Conservation (phyloP, 169 alveolate genomes). For the Eimeria falciformis region DNA sequence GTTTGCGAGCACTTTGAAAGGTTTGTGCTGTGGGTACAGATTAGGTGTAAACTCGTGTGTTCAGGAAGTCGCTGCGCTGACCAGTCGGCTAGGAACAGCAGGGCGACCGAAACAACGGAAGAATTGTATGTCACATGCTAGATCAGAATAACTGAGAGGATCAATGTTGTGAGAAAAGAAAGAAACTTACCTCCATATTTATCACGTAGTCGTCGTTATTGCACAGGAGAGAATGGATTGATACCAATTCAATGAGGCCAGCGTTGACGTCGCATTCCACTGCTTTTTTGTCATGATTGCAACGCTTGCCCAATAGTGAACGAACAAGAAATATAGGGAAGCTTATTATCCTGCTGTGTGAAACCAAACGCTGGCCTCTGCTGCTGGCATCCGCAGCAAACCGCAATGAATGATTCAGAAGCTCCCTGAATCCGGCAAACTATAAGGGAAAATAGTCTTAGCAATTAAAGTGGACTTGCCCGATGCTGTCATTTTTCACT, state of each 20-base stretch:
- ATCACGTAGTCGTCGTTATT: no score
- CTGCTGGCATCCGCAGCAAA: not conserved
- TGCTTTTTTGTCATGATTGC: not conserved
- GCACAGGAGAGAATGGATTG: no score
- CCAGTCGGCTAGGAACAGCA: not conserved
- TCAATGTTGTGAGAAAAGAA: no score
- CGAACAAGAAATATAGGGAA: not conserved
- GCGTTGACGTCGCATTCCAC: not conserved
- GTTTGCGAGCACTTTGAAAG: not conserved
- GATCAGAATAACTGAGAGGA: no score
- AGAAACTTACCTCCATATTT: no score
- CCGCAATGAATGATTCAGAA: not conserved
- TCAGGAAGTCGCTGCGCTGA: not conserved
- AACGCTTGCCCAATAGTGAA: not conserved
- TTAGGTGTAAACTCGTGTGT: not conserved
- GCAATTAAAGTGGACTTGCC: not conserved
- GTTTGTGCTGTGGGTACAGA: not conserved
- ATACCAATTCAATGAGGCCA: not conserved
- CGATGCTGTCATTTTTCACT: not conserved
- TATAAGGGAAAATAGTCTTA: not conserved
- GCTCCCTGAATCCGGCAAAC: not conserved
- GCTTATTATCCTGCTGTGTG: not conserved
- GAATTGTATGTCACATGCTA: not conserved
- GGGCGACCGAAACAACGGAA: not conserved
- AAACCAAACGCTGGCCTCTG: not conserved